phyloP scores from a whole-genome alignment of 768 basidiomycete genomes.

The Leucocoprinus leucothites region DNA sequence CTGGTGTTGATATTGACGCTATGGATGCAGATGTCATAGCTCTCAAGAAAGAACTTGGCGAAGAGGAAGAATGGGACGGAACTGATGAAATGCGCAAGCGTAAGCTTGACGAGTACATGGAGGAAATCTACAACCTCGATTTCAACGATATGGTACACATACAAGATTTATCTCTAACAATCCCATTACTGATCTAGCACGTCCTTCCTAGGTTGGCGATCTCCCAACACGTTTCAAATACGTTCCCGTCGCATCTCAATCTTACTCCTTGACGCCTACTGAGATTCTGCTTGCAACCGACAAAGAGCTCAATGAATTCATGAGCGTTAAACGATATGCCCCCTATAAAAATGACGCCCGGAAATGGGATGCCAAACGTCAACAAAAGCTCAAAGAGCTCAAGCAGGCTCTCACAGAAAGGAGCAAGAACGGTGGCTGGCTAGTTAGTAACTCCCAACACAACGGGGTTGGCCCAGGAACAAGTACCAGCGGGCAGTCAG shows the following conservation, averaged over 20 bases:
- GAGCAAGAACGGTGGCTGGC: slow-evolving; percentile 13
- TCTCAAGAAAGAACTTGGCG: slow-evolving; percentile 10
- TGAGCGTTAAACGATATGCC: slow-evolving; percentile 87
- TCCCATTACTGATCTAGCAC: slow-evolving; percentile 7
- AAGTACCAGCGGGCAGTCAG: slow-evolving; percentile 17
- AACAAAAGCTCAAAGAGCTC: slow-evolving; percentile 68
- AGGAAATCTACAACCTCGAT: slow-evolving; percentile 85
- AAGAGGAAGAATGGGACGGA: slow-evolving; percentile 69
- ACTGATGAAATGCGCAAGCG: slow-evolving; percentile 89
- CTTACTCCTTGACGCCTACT: slow-evolving; percentile 69
- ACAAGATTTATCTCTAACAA: neutral
- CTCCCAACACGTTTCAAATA: slow-evolving; percentile 95
- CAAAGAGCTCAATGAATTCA: slow-evolving; percentile 87
- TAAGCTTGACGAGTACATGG: slow-evolving; percentile 85
- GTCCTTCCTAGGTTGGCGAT: slow-evolving; percentile 66
- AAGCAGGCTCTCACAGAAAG: slow-evolving; percentile 58
- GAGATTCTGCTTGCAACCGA: slow-evolving; percentile 93
- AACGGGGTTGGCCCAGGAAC: slow-evolving; percentile 12
- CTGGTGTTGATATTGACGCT: slow-evolving; percentile 58
- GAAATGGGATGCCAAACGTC: slow-evolving; percentile 64
- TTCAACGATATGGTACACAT: slow-evolving; percentile 90
- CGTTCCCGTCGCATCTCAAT: slow-evolving; percentile 56
- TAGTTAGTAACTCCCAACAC: slow-evolving; percentile 13
- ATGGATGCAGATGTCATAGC: slow-evolving; percentile 44
- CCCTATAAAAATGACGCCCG: slow-evolving; percentile 57